Evolutionary conservation across 768 basidiomycete genomes (phyloP), one percentile per base, ranked within the genome.

Genomic region (Tricholoma bakamatsutake): DNA sequence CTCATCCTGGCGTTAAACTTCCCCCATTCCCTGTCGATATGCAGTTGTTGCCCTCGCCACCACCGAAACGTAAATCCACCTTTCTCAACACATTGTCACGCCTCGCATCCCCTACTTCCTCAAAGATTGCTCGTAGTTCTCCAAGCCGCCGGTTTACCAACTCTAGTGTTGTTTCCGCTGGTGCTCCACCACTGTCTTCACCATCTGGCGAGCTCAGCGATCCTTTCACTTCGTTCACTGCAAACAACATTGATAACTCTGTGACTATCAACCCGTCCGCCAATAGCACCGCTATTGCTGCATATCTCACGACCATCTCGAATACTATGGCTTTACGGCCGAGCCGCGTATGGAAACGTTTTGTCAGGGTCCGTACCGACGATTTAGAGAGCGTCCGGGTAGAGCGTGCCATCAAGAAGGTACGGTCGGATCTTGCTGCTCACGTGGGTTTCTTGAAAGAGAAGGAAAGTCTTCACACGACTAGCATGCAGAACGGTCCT

Each of bases 61-160:
- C 73, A n/a, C 73, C 76, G 6, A 92, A 92, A 70, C 85, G 88
- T 67, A 90, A 88, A 70, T 90, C 87, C 21, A 88, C 80, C 34
- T 93, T 93, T 69, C 78, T 93, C 58, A 90, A 90, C 68, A 93
- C 91, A 46, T 82, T 93, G 50, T 90, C 89, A 18, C 85, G 89
- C 50, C 78, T 93, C 42, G 86, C 90, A 2, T 90, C 90, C 8
- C 89, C 88, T 18, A 78, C 82, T 4, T 74, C 78, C 15, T 75
- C 70, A 62, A 85, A 82, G 71, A 73, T 76, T n/a, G 58, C 68
- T 6, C 74, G 78, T 21, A 52, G 60, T 43, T 64, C 64, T 17
- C 64, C 71, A 15, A 72, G 71, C 40, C 69, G 73, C 39, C 73
- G 75, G 62, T 60, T 66, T 57, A 65, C 68, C 62, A 68, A 76